phyloP scores from a whole-genome alignment of 139 green algal species.

The Diplosphaera chodatii region DNA sequence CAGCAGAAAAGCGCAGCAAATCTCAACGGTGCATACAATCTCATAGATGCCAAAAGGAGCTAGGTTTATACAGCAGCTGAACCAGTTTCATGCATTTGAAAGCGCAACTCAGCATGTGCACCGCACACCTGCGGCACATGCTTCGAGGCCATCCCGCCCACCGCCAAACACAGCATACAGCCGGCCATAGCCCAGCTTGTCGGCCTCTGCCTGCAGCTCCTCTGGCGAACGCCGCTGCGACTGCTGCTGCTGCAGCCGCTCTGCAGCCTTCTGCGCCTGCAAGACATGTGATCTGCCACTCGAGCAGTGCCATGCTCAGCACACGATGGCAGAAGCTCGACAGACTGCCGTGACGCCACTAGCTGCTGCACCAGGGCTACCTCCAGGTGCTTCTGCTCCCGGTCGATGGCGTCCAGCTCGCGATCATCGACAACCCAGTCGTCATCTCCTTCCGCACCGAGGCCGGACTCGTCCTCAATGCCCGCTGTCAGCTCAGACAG shows the following conservation, averaged over 20 bases:
- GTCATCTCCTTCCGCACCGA: background rate
- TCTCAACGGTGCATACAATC: too few relatives aligned
- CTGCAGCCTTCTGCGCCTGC: too few relatives aligned
- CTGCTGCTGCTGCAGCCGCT: background rate
- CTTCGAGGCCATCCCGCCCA: conserved; percentile 57
- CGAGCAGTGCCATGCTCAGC: too few relatives aligned
- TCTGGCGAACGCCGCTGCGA: background rate
- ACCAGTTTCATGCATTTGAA: too few relatives aligned
- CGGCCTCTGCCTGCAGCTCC: conserved; percentile 36
- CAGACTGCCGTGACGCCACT: too few relatives aligned
- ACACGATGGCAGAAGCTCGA: too few relatives aligned
- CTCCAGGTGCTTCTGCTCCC: background rate
- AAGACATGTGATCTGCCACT: too few relatives aligned
- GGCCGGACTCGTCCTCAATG: background rate
- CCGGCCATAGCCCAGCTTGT: conserved; percentile 56
- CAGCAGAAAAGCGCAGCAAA: conserved; percentile 4
- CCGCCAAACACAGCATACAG: conserved; percentile 74
- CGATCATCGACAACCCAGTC: background rate
- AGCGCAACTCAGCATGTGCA: too few relatives aligned
- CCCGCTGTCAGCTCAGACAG: background rate
- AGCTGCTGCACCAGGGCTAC: too few relatives aligned
- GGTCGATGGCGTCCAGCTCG: background rate
- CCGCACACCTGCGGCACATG: conserved; percentile 63
- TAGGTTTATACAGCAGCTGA: too few relatives aligned
- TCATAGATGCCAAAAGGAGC: too few relatives aligned